These are phyloP conservation scores for Elongisporangium prolatum DNA, from an alignment of 352 stramenopile genomes.

Conservation along the genomic window DNA sequence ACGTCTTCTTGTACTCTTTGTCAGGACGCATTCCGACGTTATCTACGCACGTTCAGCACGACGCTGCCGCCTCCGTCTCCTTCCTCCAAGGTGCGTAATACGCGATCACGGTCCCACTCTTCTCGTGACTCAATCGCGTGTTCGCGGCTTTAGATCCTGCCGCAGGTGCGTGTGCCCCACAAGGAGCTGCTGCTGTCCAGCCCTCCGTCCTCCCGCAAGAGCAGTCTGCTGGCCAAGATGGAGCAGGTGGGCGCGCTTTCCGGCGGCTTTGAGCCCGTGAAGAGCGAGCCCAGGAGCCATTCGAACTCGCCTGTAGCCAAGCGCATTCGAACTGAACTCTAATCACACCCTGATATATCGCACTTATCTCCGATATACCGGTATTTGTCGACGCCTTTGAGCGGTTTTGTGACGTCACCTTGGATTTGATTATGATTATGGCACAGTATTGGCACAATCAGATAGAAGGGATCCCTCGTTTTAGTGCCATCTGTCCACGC, in stretches of 20 bases:
- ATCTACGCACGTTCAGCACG: conserved; percentile 58
- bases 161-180: background rate
- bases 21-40: conserved; percentile 55
- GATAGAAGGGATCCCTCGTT: background rate
- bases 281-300: background rate
- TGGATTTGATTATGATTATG: background rate
- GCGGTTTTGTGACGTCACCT: background rate
- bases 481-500: background rate
- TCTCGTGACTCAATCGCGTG: background rate
- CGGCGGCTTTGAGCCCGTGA: background rate
- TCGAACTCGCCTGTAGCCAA: background rate
- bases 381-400: background rate
- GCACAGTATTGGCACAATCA: background rate
- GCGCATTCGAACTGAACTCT: background rate
- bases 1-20: background rate
- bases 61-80: conserved; percentile 60
- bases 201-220: background rate
- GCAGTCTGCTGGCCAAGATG: background rate
- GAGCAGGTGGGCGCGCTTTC: background rate
- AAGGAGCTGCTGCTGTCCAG: background rate
- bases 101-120: background rate
- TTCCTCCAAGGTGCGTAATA: conserved; percentile 51
- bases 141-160: background rate
- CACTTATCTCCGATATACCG: background rate
- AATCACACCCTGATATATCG: background rate